Evolutionary conservation across 352 stramenopile genomes (phyloP).

Genomic region (Albugo candida): DNA sequence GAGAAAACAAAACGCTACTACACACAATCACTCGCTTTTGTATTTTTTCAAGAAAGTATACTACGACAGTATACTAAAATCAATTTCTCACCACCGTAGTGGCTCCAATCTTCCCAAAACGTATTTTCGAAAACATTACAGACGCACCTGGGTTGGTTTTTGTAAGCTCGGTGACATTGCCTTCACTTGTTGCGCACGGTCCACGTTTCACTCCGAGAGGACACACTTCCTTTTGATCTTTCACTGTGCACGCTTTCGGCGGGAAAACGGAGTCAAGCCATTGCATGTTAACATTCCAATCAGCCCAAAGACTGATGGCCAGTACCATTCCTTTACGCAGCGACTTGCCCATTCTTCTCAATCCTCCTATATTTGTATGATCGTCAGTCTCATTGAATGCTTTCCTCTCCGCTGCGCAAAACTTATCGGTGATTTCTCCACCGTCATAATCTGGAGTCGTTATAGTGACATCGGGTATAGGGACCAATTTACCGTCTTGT

Average conservation of each 20-base stretch:
- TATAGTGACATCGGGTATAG: no score
- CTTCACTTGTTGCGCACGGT: conserved; percentile 26
- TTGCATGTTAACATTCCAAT: conserved; percentile 37
- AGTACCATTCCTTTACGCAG: conserved; percentile 39
- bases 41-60: no score
- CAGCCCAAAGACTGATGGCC: conserved; percentile 52
- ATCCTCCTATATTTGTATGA: conserved; percentile 23
- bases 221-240: no score
- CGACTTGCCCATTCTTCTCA: conserved; percentile 34
- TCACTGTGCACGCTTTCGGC: conserved; percentile 7
- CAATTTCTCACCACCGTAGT: no score
- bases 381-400: conserved; percentile 29
- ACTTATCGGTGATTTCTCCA: conserved; percentile 28
- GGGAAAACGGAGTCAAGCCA: conserved; percentile 59
- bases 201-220: conserved; percentile 34
- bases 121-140: conserved; percentile 57
- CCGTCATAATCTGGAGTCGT: no score
- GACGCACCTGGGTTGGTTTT: conserved; percentile 26
- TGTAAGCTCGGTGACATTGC: conserved; percentile 24
- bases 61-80: no score
- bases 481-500: no score
- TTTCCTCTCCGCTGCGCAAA: conserved; percentile 26
- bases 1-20: no score
- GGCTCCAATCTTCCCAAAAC: conserved; percentile 31
- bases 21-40: no score